Evolutionary conservation across 495 filamentous ascomycete genomes (phyloP).

Genomic region (Cercophora newfieldiana): DNA sequence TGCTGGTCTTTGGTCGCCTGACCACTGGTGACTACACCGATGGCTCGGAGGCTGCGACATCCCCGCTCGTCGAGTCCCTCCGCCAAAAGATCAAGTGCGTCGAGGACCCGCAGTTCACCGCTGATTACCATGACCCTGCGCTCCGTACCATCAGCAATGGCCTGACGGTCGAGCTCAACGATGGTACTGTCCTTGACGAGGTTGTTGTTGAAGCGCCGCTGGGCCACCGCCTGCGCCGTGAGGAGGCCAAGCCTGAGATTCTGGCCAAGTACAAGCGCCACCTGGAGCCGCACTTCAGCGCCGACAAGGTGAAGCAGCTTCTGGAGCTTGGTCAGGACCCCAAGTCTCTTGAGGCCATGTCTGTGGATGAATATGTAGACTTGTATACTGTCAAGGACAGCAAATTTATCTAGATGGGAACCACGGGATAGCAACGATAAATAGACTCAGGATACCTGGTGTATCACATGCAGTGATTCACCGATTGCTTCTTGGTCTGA

Average conservation of each 20-base stretch:
- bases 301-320: slow-evolving; percentile 74
- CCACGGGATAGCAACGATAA: not conserved
- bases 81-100: slow-evolving; percentile 91
- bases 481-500: no score
- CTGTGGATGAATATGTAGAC: slow-evolving; percentile 92
- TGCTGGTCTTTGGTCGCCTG: slow-evolving; percentile 90
- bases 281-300: slow-evolving; percentile 75
- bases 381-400: slow-evolving; percentile 71
- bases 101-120: slow-evolving; percentile 91
- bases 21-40: slow-evolving; percentile 91
- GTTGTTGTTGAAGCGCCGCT: slow-evolving; percentile 93
- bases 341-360: slow-evolving; percentile 71
- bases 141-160: slow-evolving; percentile 97
- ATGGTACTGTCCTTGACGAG: slow-evolving; percentile 91
- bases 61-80: slow-evolving; percentile 82
- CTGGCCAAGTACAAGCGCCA: slow-evolving; percentile 93
- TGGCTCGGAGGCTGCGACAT: slow-evolving; percentile 85
- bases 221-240: slow-evolving; percentile 85
- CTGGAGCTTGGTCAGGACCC: slow-evolving; percentile 71
- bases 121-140: slow-evolving; percentile 87
- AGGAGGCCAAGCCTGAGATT: slow-evolving; percentile 97
- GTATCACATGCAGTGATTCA: not conserved
- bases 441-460: not conserved
- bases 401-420: slow-evolving; percentile 45
- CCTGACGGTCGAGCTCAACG: slow-evolving; percentile 87